Conservation (phyloP, 768 basidiomycete species). For the Termitomyces sp. region DNA sequence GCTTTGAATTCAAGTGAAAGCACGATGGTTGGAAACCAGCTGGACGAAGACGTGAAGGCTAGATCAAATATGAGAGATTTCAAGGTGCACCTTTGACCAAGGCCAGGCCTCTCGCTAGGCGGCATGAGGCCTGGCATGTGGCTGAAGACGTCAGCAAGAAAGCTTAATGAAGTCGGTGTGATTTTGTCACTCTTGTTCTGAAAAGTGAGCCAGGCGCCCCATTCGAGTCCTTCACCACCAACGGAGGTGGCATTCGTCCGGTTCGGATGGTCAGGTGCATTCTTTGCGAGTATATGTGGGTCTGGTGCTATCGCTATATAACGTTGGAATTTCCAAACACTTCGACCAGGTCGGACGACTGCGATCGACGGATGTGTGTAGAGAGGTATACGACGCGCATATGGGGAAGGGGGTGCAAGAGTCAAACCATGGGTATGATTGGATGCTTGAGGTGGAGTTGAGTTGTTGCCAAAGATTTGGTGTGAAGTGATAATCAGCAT, state of each 20-base stretch:
- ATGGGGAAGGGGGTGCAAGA: conserved; percentile 46
- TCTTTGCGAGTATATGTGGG: conserved; percentile 29
- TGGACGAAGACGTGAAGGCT: not conserved
- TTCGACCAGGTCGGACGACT: conserved; percentile 14
- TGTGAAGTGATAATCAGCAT: conserved; percentile 44
- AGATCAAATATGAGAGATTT: not conserved
- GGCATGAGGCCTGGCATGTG: conserved; percentile 45
- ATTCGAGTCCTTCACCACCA: conserved; percentile 50
- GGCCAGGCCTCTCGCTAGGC: conserved; percentile 31
- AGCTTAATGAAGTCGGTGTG: conserved; percentile 42
- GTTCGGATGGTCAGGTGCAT: conserved; percentile 27
- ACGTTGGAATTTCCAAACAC: conserved; percentile 28
- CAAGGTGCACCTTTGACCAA: conserved; percentile 23
- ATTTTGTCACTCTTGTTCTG: conserved; percentile 34
- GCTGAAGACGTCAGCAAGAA: conserved; percentile 50
- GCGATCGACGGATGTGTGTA: conserved; percentile 44
- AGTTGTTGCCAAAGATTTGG: conserved; percentile 49
- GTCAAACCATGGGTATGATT: conserved; percentile 18
- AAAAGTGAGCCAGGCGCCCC: conserved; percentile 55
- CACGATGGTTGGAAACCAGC: conserved; percentile 53
- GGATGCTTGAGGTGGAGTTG: conserved; percentile 19
- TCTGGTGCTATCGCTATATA: conserved; percentile 36
- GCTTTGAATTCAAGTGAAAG: conserved; percentile 60
- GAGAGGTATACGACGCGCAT: conserved; percentile 55
- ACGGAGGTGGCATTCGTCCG: conserved; percentile 33